These are phyloP conservation scores for Penicillium subrubescens DNA, from an alignment of 495 filamentous ascomycete species.

Conservation along the genomic window DNA sequence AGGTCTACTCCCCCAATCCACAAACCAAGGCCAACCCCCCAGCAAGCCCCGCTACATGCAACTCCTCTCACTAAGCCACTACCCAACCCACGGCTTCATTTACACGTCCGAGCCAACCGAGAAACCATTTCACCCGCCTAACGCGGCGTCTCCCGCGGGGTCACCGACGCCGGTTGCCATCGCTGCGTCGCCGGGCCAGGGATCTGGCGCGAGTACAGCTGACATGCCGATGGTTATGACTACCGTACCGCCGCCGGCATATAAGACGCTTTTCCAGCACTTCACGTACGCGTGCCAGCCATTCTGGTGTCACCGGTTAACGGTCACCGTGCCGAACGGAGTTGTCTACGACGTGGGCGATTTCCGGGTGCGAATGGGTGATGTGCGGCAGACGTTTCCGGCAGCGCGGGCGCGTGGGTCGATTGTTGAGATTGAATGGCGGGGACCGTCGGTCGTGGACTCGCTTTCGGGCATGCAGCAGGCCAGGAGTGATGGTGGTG, in stretches of 20 bases:
- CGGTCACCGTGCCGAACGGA: slow-evolving; percentile 41
- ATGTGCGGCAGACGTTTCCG: slow-evolving; percentile 47
- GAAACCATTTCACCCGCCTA: slow-evolving; percentile 15
- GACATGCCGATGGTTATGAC: slow-evolving; percentile 43
- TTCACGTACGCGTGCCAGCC: slow-evolving; percentile 49
- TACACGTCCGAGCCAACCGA: slow-evolving; percentile 43
- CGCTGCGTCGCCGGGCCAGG: background rate
- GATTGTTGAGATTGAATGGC: slow-evolving; percentile 49
- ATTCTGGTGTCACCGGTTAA: slow-evolving; percentile 48
- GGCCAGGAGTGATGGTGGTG: background rate
- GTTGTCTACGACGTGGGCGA: slow-evolving; percentile 49
- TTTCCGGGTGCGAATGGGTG: slow-evolving; percentile 47
- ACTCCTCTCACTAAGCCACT: slow-evolving; percentile 45
- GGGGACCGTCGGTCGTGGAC: slow-evolving; percentile 41
- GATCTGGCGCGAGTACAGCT: background rate
- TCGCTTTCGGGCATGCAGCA: slow-evolving; percentile 15
- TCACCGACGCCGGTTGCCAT: background rate
- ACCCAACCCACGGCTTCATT: slow-evolving; percentile 46
- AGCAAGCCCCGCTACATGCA: slow-evolving; percentile 45
- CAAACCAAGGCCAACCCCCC: slow-evolving; percentile 28
- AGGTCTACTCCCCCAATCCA: slow-evolving; percentile 39
- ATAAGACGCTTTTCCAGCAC: slow-evolving; percentile 42
- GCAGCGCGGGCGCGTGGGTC: slow-evolving; percentile 40
- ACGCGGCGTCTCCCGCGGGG: background rate
- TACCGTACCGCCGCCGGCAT: slow-evolving; percentile 38